These are phyloP conservation scores for Malus hybrid DNA, from an alignment of 331 rosid genomes.

Conservation along the genomic window DNA sequence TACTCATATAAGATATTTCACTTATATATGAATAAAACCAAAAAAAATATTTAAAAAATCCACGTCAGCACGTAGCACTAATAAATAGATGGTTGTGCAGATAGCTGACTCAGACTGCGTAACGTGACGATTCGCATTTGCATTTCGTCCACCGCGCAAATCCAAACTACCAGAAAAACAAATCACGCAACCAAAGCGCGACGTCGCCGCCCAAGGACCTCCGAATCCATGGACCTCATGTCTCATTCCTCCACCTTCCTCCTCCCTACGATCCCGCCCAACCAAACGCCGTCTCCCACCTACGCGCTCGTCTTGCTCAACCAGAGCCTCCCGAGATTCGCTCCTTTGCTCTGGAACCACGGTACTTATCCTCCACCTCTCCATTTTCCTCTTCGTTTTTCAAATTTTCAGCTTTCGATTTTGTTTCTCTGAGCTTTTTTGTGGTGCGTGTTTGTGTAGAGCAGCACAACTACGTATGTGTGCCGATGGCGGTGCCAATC, in stretches of 20 bases:
- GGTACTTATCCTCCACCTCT: constrained; percentile 31
- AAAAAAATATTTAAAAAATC: too few relatives aligned
- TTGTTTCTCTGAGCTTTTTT: background rate
- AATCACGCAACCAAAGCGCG: background rate
- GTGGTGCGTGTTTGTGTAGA: constrained; percentile 11
- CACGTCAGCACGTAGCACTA: too few relatives aligned
- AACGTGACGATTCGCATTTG: background rate
- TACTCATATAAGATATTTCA: too few relatives aligned
- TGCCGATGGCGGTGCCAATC: constrained; percentile 98
- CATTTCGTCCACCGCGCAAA: background rate
- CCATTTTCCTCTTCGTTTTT: background rate
- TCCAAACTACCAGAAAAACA: background rate
- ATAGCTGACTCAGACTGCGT: background rate
- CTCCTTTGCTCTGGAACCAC: constrained; percentile 87
- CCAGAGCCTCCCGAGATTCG: constrained; percentile 63
- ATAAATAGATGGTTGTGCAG: too few relatives aligned
- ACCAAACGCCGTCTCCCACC: constrained; percentile 15
- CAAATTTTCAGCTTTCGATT: background rate
- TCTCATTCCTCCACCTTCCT: constrained; percentile 66
- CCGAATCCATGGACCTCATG: constrained; percentile 43
- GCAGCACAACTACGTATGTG: constrained; percentile 70
- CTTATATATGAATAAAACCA: too few relatives aligned
- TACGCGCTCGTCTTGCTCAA: constrained; percentile 73
- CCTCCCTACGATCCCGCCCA: constrained; percentile 32
- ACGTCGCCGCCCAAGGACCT: background rate